Base-by-base conservation (phyloP, 352 stramenopile species). In the Globisporangium nagaii region DNA sequence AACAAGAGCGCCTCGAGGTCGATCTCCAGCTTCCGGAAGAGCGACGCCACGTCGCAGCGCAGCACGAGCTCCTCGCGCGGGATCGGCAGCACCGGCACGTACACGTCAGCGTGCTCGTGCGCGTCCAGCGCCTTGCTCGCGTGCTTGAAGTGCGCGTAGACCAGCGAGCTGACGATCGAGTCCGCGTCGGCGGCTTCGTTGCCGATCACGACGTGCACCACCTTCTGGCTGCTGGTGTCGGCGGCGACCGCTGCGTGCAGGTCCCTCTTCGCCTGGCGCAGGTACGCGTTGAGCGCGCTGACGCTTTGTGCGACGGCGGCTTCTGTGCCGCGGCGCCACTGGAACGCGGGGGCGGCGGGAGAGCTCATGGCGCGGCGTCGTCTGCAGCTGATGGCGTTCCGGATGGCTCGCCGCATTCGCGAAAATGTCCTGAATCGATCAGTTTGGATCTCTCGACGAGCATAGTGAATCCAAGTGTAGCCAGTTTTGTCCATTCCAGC, bases 111-210 rank as follows among this genome's bases (percentile, higher is more conserved):
- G 12, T 49, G 15, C 1, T 31, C 28, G n/a, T 59, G 39, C 8
- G 12, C 41, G 20, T 64, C 11, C n/a, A 31, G 28, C 7, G 4
- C 56, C 19, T 31, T 59, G 36, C 36, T 32, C 34, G 72, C 43
- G 39, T 68, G 58, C 34, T 69, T 68, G 30, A 75, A 35, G 49
- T 75, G 85, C 7, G 83, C 83, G 63, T 87, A 83, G 10, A 79
- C 66, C 10, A 93, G 49, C 15, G 78, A 83, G 65, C 80, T 93
- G 12, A 93, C 67, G 63, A 93, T 90, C 19, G 83, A 93, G 63
- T 93, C 83, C 12, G 83, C 83, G 58, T 93, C 80, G 8, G 78
- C 77, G 13, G 83, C 80, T 56, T 93, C 83, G 50, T 93, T 93
- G 47, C 83, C 83, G 32, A 91, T 77, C 45, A 88, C 53, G 6